phyloP scores from a whole-genome alignment of 345 rosid genomes.

The Eutrema yunnanense region DNA sequence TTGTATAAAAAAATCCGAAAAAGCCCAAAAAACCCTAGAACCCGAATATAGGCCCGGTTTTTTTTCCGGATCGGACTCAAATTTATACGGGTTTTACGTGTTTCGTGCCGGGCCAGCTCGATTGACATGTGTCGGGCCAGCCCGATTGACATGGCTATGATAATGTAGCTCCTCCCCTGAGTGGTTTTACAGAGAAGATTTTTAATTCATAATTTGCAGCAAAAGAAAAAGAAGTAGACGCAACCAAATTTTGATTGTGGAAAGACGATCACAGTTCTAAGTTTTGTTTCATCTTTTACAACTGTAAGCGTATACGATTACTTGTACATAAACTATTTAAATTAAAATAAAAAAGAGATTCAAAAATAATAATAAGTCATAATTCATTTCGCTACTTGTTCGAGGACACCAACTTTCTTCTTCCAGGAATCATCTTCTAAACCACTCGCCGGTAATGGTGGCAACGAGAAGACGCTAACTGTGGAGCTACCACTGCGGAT shows the following conservation, averaged over 20 bases:
- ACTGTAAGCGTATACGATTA: conserved; percentile 5
- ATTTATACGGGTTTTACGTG: no score
- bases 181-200: not conserved
- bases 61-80: no score
- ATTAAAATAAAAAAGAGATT: not conserved
- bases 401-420: conserved; percentile 51
- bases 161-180: no score
- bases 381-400: conserved; percentile 54
- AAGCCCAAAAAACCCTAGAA: no score
- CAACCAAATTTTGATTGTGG: not conserved
- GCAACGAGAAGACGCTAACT: conserved; percentile 59
- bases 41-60: no score
- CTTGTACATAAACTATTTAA: conserved; percentile 13
- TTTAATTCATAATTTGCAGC: not conserved
- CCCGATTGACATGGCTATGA: no score
- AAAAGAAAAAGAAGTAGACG: not conserved
- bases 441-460: conserved; percentile 54
- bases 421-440: conserved; percentile 40
- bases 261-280: conserved; percentile 2
- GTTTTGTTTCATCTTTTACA: conserved; percentile 18
- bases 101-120: no score
- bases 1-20: no score
- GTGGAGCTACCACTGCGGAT: conserved; percentile 80
- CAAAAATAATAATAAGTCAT: not conserved
- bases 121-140: no score